phyloP scores from a whole-genome alignment of 169 alveolate species.

The Blepharisma undulans region DNA sequence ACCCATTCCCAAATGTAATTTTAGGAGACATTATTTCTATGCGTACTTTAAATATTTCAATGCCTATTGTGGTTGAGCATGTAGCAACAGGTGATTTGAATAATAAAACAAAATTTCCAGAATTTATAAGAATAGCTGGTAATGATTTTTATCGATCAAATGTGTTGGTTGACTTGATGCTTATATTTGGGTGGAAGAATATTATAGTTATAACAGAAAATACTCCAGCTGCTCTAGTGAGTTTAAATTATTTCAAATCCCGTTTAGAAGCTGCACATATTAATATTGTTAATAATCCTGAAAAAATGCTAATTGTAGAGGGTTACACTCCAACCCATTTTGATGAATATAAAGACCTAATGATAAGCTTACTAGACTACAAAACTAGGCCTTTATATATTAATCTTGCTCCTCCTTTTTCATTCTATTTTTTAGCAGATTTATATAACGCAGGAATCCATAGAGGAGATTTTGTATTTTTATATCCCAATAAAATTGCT shows the following conservation, averaged over 20 bases:
- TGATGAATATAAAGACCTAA: too few species aligned
- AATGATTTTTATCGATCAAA: not conserved
- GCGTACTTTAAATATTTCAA: not conserved
- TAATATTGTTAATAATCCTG: not conserved
- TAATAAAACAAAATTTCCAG: not conserved
- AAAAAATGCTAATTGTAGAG: not conserved
- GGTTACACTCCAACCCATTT: too few species aligned
- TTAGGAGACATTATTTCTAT: not conserved
- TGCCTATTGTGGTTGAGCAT: not conserved
- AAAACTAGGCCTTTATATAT: too few species aligned
- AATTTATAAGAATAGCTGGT: not conserved
- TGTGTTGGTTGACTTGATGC: not conserved
- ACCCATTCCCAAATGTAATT: not conserved
- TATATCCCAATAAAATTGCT: not conserved
- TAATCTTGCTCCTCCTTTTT: too few species aligned
- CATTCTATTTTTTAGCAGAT: not conserved
- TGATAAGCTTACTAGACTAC: too few species aligned
- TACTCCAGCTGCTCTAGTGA: not conserved
- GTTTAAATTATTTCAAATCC: not conserved
- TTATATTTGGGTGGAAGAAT: not conserved
- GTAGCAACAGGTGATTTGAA: not conserved
- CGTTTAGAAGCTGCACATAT: not conserved
- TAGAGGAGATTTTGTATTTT: constrained; percentile 7
- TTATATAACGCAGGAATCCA: not conserved
- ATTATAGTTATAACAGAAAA: not conserved